Evolutionary conservation across 2,329 filamentous ascomycete genomes (phyloP), one percentile per base, ranked within the genome.

Genomic region (Calonectria hongkongensis): DNA sequence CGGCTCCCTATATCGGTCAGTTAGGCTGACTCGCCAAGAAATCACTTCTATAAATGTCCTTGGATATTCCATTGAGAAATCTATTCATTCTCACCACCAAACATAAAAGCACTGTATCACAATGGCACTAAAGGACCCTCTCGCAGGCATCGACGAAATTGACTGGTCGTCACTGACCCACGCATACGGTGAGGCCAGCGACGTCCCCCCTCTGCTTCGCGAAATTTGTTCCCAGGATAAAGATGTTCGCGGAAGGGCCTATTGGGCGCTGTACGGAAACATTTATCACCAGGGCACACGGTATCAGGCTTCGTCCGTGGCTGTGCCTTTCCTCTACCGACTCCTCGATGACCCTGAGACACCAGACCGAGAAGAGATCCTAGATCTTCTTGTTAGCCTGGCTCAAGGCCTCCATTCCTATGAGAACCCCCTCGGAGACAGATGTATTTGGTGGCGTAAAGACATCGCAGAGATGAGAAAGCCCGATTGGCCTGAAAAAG

Each of bases 251-350:
- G 2, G 16, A 6, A 33, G 16, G 3, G 45, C 43, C 6, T 63
- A 51, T 45, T 30, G 25, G 13, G 25, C 16, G 15, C 33, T 68
- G 21, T 68, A 63, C 16, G 15, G 54, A n/a, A 63, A 30, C 30
- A 68, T 68, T 15, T 50, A 10, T n/a, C 66, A 63, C 45, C 66
- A 68, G 47, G 56, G 66, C 54, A 54, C 21, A n/a, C 54, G 66
- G 10, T 68, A 68, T 9, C 5, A 39, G 15, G 66, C 66, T 25
- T 43, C 66, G 15, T n/a, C 56, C 6, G 30, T 43, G 5, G 66
- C 45, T 6, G 25, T 68, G 15, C 66, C 66, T 51, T 68, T 63
- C 21, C 43, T 68, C 3, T 68, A 68, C 45, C 58, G 60, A 9
- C 16, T 68, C 9, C 56, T 68, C 4, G 54, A 63, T 15, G 30